Evolutionary conservation across 768 basidiomycete genomes (phyloP), one percentile per base, ranked within the genome.

Genomic region (Heimioporus sp.): DNA sequence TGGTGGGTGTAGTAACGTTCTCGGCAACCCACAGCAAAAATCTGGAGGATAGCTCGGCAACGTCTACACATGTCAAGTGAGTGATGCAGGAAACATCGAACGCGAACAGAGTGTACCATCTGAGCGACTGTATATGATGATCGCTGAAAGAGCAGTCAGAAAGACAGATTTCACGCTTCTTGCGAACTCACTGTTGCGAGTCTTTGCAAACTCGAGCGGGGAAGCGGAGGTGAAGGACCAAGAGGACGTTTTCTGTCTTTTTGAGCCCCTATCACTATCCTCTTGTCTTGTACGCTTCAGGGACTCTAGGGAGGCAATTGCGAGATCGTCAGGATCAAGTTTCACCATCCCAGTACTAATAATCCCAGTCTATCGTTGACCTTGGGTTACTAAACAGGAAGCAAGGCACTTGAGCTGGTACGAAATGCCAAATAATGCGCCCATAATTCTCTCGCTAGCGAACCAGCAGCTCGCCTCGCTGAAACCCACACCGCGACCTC

Each of bases 361-460:
- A 6, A 28, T 28, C 24, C 24, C 4, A 28, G 24, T 28, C 24
- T 28, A 28, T 6, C 24, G 24, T 28, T 28, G 24, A 6, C 24
- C 24, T 28, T 28, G 24, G 2, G 24, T 28, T 28, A 28, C 24
- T 28, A 28, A 28, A 28, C 24, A 7, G 24, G 24, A 28, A 28
- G 24, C 24, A 28, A 28, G 5, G 24, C 24, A 5, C 24, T 28
- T 28, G 24, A 28, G 24, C 24, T 28, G 24, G 24, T 28, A 28
- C 36, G 62, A 64, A 37, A 77, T 72, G 74, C 76, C 80, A 69
- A 87, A 87, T 68, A 81, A 87, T 72, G 74, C 66, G 9, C 43
- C 68, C 19, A 46, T 71, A 38, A 62, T 74, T 37, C 51, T 54
- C 16, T 54, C 54, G 19, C 57, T 76, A n/a, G 60, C 61, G 31